Conservation (phyloP, 495 filamentous ascomycete genomes). For the Glutinoglossum americanum region DNA sequence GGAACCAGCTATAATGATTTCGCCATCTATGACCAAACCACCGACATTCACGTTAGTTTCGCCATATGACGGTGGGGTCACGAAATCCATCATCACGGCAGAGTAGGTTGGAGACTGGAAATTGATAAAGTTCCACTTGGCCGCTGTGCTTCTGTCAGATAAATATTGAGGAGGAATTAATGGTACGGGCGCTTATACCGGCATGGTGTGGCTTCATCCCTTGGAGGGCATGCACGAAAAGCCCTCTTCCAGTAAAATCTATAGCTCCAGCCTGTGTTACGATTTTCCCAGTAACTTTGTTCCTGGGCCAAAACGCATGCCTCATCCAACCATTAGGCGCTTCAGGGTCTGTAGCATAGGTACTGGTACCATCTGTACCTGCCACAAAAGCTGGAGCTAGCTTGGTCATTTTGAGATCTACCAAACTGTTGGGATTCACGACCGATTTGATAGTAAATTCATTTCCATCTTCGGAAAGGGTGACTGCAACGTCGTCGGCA, state of each 20-base stretch:
- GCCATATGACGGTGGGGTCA: constrained; percentile 86
- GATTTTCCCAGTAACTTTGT: constrained; percentile 57
- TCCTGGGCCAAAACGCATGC: constrained; percentile 85
- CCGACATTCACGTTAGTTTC: constrained; percentile 71
- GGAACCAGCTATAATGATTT: constrained; percentile 53
- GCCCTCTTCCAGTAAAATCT: constrained; percentile 55
- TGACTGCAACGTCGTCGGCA: constrained; percentile 60
- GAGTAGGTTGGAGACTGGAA: constrained; percentile 77
- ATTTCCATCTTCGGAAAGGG: constrained; percentile 62
- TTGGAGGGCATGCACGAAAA: constrained; percentile 69
- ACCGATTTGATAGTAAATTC: constrained; percentile 71
- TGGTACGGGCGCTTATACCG: constrained; percentile 22
- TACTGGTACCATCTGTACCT: constrained; percentile 67
- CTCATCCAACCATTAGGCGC: constrained; percentile 84
- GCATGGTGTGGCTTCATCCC: constrained; percentile 99
- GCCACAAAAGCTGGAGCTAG: constrained; percentile 61
- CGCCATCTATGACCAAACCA: constrained; percentile 56
- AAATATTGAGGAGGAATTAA: not conserved
- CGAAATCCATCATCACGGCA: constrained; percentile 88
- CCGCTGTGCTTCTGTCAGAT: constrained; percentile 27
- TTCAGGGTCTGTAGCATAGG: constrained; percentile 62
- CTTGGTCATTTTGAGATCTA: constrained; percentile 64
- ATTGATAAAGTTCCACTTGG: constrained; percentile 80
- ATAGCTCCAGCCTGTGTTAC: constrained; percentile 65
- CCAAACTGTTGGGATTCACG: constrained; percentile 49